Evolutionary conservation across 768 basidiomycete species (phyloP).

Genomic region (Galerina marginata): DNA sequence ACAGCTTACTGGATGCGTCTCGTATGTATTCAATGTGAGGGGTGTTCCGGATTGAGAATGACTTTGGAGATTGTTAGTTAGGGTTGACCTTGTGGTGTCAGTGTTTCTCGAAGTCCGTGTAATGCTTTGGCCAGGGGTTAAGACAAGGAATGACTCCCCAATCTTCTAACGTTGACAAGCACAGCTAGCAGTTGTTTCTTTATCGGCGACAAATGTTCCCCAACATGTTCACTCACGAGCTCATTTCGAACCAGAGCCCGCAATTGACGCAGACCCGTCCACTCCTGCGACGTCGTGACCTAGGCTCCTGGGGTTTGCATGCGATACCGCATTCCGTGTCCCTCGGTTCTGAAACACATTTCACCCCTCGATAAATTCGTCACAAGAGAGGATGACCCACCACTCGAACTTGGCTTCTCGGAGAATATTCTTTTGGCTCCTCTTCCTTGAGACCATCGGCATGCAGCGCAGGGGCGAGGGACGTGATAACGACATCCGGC

Average conservation of each 20-base stretch:
- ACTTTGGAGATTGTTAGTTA: too few relatives aligned
- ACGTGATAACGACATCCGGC: background rate
- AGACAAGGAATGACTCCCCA: constrained; percentile 26
- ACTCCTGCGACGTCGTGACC: background rate
- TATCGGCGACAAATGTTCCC: background rate
- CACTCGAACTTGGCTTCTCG: too few relatives aligned
- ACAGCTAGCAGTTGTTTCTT: background rate
- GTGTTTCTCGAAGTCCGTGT: too few relatives aligned
- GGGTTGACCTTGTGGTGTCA: too few relatives aligned
- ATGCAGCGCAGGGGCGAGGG: background rate
- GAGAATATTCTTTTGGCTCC: too few relatives aligned
- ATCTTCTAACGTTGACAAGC: constrained; percentile 24
- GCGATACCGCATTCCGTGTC: background rate
- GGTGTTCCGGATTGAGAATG: background rate
- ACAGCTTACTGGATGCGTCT: too few relatives aligned
- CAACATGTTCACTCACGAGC: background rate
- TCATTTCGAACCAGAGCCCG: background rate
- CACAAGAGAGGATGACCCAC: too few relatives aligned
- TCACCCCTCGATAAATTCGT: too few relatives aligned
- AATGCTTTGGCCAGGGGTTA: background rate
- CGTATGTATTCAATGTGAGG: too few relatives aligned
- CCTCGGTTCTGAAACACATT: background rate
- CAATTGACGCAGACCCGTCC: background rate
- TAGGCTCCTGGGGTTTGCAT: too few relatives aligned
- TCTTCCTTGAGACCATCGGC: too few relatives aligned